Base-by-base conservation (phyloP, 129 eudicot genomes). In the Saposhnikovia divaricata region DNA sequence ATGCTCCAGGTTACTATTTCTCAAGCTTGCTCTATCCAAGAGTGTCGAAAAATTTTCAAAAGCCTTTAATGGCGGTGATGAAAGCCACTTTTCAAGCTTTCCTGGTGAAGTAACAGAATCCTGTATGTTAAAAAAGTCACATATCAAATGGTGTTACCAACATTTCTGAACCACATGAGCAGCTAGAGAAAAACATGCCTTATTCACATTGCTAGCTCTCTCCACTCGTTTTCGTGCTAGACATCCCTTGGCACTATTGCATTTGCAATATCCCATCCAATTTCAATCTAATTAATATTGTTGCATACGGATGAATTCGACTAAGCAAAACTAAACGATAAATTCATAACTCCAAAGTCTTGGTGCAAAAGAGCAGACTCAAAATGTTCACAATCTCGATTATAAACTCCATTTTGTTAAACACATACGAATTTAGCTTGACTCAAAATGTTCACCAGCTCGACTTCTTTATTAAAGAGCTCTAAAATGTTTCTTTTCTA, bases 161-260 rank as follows among this genome's bases (percentile, higher is more conserved):
- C 74, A 80, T 78, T 39, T 23, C 43, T 57, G 78, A 43, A 84
- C 69, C 78, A 37, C 42, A 65, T 9, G 15, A 74, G 23, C 16
- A 46, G 61, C 37, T 34, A 71, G 73, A 78, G 73, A 73, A 74
- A 80, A 80, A 65, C 89, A 50, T 85, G 85, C 98, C 91, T 86
- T 86, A 72, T 84, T 80, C 23, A 84, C 91, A 16, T 87, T 89
- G 34, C 69, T 16, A 0, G 92, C 89, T 79, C 91, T 50, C 82
- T 93, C 96, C 78, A 93, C 94, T 63, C 89, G 85, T 82, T 93
- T 93, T 83, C 92, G 87, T 61, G 98, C 98, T 57, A 92, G 94
- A 74, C 98, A 93, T 42, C 97, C 98, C 53, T 86, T 80, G 25
- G 85, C 87, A 51, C 87, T 93, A 39, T 85, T 91, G 77, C 98